Conservation (phyloP, 2,329 filamentous ascomycete genomes). For the Diaporthe humulicola region DNA sequence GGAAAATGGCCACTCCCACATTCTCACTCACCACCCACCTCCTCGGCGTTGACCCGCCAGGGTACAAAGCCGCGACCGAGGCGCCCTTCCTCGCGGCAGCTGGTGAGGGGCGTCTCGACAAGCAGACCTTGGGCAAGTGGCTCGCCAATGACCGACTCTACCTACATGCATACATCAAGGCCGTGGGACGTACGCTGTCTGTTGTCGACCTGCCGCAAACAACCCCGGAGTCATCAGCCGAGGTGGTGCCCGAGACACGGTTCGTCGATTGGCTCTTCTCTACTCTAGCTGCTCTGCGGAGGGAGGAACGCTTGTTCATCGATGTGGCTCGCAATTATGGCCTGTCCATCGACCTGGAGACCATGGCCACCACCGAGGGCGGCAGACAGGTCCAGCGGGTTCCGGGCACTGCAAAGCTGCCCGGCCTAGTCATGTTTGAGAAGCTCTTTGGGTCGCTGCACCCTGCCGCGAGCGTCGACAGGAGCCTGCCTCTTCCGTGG, state of each 20-base stretch:
- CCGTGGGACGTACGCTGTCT: conserved; percentile 73
- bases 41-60: conserved; percentile 59
- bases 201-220: conserved; percentile 68
- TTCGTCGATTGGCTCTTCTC: conserved; percentile 74
- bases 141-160: conserved; percentile 80
- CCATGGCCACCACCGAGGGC: conserved; percentile 28
- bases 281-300: conserved; percentile 74
- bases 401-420: conserved; percentile 50
- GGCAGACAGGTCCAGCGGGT: conserved; percentile 40
- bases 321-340: conserved; percentile 72
- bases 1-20: conserved; percentile 2
- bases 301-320: conserved; percentile 77
- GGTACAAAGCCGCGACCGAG: conserved; percentile 71
- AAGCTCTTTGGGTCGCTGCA: conserved; percentile 67
- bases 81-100: conserved; percentile 76
- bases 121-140: conserved; percentile 72
- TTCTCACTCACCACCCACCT: conserved; percentile 69
- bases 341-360: conserved; percentile 61
- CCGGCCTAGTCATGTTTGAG: conserved; percentile 55
- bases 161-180: conserved; percentile 77
- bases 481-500: conserved; percentile 56
- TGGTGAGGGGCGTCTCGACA: conserved; percentile 71
- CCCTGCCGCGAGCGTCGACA: conserved; percentile 54
- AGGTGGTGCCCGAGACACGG: conserved; percentile 60
- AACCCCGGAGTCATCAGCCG: conserved; percentile 39